Evolutionary conservation across 2,329 filamentous ascomycete genomes (phyloP).

Genomic region (Fusarium pseudonygamai): DNA sequence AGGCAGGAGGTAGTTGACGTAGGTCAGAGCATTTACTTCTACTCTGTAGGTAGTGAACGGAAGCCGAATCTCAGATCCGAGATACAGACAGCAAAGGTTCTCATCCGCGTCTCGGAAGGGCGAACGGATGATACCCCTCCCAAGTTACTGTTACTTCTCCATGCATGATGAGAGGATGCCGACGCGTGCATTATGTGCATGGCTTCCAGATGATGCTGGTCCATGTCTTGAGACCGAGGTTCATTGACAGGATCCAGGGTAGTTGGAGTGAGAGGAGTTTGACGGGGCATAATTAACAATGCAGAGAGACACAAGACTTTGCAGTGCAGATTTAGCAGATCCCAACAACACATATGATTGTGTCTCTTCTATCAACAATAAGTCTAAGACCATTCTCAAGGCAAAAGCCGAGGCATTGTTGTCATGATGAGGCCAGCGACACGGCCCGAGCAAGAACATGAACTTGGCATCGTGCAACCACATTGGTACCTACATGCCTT

Average conservation of each 20-base stretch:
- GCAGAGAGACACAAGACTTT: constrained; percentile 22
- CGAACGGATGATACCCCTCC: constrained; percentile 21
- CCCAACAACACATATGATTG: constrained; percentile 16
- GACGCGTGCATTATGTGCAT: neutral
- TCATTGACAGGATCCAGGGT: constrained; percentile 14
- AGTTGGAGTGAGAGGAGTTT: constrained; percentile 9
- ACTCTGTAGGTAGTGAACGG: constrained; percentile 1
- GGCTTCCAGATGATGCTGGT: constrained; percentile 16
- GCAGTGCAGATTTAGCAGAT: constrained; percentile 13
- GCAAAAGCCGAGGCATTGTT: neutral
- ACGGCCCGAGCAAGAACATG: neutral
- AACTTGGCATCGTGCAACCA: neutral
- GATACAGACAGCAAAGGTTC: neutral
- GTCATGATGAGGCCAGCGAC: constrained; percentile 4
- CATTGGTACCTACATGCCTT: neutral
- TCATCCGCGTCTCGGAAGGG: constrained; percentile 8
- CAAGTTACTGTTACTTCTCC: neutral
- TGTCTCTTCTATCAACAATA: neutral
- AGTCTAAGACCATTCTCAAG: neutral
- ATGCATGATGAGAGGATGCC: constrained; percentile 11
- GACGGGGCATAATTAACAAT: constrained; percentile 22
- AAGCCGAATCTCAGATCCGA: constrained; percentile 30
- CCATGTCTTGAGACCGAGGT: constrained; percentile 27
- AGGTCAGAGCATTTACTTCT: constrained; percentile 13
- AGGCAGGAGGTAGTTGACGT: constrained; percentile 14